A percentile compares a stretch with the other conserved stretches of the same genome.
phyloP scores from a whole-genome alignment of 2,329 filamentous ascomycete genomes.

The Aspergillus unguis region DNA sequence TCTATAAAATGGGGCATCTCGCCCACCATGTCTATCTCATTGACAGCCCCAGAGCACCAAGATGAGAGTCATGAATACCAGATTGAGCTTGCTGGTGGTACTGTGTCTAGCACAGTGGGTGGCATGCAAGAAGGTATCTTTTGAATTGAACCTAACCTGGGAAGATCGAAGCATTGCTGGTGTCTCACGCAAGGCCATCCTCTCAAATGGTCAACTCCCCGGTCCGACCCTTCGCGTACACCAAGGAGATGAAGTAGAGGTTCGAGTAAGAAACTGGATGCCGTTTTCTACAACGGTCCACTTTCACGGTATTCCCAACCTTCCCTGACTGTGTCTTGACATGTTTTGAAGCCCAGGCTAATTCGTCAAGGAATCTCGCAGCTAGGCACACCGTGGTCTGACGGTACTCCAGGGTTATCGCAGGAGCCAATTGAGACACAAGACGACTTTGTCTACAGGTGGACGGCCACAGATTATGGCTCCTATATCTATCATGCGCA shows the following conservation, averaged over 20 bases:
- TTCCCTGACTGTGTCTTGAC: not conserved
- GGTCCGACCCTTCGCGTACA: conserved; percentile 26
- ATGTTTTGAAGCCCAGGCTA: not conserved
- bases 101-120: conserved; percentile 11
- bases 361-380: conserved; percentile 34
- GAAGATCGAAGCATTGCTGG: conserved; percentile 24
- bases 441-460: conserved; percentile 51
- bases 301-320: conserved; percentile 27
- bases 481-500: conserved; percentile 63
- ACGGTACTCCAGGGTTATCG: conserved; percentile 57
- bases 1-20: not conserved
- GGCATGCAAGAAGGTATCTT: conserved; percentile 8
- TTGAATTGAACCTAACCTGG: conserved; percentile 23
- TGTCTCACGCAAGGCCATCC: conserved; percentile 22
- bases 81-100: conserved; percentile 7
- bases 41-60: not conserved
- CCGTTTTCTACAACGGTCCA: conserved; percentile 31
- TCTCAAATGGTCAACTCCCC: conserved; percentile 30
- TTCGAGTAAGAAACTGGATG: conserved; percentile 27
- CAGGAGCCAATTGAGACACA: conserved; percentile 53
- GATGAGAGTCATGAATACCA: conserved; percentile 4
- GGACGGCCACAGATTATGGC: conserved; percentile 56
- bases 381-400: conserved; percentile 56
- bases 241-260: conserved; percentile 29
- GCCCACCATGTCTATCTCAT: not conserved